Conservation (phyloP, 495 filamentous ascomycete genomes). For the Xylaria scruposa region DNA sequence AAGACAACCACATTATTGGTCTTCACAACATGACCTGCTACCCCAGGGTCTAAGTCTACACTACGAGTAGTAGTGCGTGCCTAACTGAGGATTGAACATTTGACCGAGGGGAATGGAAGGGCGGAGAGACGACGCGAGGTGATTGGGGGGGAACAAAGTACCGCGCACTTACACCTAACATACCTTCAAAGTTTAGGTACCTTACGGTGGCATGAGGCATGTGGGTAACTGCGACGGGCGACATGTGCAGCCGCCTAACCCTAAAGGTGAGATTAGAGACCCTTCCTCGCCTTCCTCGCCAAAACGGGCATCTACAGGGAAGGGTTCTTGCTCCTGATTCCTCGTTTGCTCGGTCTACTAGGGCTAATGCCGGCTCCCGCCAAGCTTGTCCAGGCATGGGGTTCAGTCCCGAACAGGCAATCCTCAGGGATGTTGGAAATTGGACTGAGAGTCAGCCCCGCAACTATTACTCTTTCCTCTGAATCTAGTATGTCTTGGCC, state of each 20-base stretch:
- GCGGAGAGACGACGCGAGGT: background rate
- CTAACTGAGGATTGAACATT: conserved; percentile 1
- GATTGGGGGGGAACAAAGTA: background rate
- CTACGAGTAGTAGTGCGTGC: background rate
- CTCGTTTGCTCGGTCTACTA: conserved; percentile 14
- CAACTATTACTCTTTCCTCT: background rate
- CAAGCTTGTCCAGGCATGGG: background rate
- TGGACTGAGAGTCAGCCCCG: conserved; percentile 7
- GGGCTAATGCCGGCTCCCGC: background rate
- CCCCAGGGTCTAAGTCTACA: background rate
- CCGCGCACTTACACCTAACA: background rate
- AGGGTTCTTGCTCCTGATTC: conserved; percentile 14
- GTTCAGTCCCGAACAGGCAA: conserved; percentile 19
- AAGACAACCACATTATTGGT: conserved; percentile 6
- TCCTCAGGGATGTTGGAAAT: conserved; percentile 20
- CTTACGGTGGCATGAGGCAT: background rate
- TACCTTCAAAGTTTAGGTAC: background rate
- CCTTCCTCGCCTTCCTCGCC: background rate
- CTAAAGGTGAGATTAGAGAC: background rate
- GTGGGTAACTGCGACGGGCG: background rate
- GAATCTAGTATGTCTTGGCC: background rate
- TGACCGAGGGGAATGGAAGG: conserved; percentile 7
- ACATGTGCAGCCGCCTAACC: background rate
- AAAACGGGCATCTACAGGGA: conserved; percentile 22
- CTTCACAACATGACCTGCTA: background rate